A percentile compares a stretch with the other conserved stretches of the same genome.
Evolutionary conservation across 495 filamentous ascomycete species (phyloP).

Genomic region (Neurospora sublineolata): DNA sequence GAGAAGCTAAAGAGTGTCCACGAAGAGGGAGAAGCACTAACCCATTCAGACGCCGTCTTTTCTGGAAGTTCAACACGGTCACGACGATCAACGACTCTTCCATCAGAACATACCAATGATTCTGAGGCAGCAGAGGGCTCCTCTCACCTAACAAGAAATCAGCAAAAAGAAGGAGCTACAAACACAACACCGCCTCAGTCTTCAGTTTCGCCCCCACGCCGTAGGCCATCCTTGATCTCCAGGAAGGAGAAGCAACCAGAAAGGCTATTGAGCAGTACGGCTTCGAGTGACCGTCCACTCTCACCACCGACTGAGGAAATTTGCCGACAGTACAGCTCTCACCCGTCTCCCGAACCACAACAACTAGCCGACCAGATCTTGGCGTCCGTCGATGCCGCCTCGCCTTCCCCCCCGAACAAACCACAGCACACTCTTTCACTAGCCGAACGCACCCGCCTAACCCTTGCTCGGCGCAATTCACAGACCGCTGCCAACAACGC

Average conservation of each 20-base stretch:
- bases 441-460: slow-evolving; percentile 41
- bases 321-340: background rate
- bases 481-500: slow-evolving; percentile 14
- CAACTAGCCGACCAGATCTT: slow-evolving; percentile 45
- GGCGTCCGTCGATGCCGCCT: slow-evolving; percentile 38
- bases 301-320: background rate
- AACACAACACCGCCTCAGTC: background rate
- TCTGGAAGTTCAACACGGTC: background rate
- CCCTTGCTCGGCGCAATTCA: slow-evolving; percentile 34
- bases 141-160: background rate
- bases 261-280: background rate
- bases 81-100: background rate
- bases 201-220: background rate
- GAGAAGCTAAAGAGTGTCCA: background rate
- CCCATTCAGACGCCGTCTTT: background rate
- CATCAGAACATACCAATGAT: background rate
- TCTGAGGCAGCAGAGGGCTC: background rate
- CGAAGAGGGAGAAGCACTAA: background rate
- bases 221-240: background rate
- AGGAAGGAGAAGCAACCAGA: background rate
- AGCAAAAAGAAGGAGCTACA: background rate
- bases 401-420: slow-evolving; percentile 43
- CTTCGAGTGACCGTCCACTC: background rate
- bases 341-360: slow-evolving; percentile 30
- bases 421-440: slow-evolving; percentile 39